Evolutionary conservation across 257 asterid genomes (phyloP).

Genomic region (Paulownia fortunei): DNA sequence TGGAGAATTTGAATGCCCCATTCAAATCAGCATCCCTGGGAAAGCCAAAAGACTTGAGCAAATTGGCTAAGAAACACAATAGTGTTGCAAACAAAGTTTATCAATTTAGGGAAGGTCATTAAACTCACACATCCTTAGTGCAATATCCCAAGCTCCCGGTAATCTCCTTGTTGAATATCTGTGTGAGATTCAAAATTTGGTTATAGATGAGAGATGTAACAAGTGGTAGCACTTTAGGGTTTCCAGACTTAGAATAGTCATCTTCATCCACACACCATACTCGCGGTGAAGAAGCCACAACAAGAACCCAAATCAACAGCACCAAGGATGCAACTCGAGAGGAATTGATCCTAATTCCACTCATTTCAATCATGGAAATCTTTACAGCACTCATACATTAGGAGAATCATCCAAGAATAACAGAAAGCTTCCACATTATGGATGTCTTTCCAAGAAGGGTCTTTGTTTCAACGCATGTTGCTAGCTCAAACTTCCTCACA

Average conservation of each 20-base stretch:
- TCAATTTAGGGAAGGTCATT: not conserved
- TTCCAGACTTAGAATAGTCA: slow-evolving; percentile 45
- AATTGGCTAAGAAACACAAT: slow-evolving; percentile 32
- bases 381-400: slow-evolving; percentile 39
- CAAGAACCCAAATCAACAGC: slow-evolving; percentile 54
- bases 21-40: slow-evolving; percentile 79
- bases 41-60: slow-evolving; percentile 29
- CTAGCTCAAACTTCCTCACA: slow-evolving; percentile 28
- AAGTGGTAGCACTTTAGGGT: slow-evolving; percentile 58
- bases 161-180: slow-evolving; percentile 67
- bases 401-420: slow-evolving; percentile 43
- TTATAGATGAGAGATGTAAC: slow-evolving; percentile 75
- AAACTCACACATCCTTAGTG: slow-evolving; percentile 81
- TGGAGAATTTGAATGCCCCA: slow-evolving; percentile 78
- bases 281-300: slow-evolving; percentile 44
- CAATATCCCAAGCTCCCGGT: slow-evolving; percentile 72
- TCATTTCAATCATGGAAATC: slow-evolving; percentile 64
- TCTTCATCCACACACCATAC: slow-evolving; percentile 62
- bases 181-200: slow-evolving; percentile 81
- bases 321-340: slow-evolving; percentile 57
- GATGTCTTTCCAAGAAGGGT: not conserved
- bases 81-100: slow-evolving; percentile 10
- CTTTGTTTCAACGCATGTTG: slow-evolving; percentile 2
- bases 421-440: not conserved
- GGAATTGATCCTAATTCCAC: slow-evolving; percentile 67